A percentile compares a stretch with the other conserved stretches of the same genome.
These are phyloP conservation scores for Pterocarpus macrocarpus DNA, from an alignment of 306 rosid genomes.

Conservation along the genomic window DNA sequence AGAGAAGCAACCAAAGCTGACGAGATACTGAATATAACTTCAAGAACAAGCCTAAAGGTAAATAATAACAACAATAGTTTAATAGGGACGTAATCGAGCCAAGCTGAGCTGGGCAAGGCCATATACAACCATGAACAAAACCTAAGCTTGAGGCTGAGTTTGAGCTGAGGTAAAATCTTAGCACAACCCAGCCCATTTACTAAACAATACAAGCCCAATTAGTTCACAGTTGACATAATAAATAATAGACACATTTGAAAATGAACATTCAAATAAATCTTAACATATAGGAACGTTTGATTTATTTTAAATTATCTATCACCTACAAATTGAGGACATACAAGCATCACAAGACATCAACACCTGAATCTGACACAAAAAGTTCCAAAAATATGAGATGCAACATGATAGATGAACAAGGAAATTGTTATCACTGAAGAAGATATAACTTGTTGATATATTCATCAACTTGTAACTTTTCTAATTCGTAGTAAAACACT, in stretches of 20 bases:
- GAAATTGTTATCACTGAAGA: neutral
- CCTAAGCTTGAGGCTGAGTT: neutral
- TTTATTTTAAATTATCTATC: constrained; percentile 22
- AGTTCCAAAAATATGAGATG: constrained; percentile 25
- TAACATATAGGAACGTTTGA: neutral
- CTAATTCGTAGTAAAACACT: neutral
- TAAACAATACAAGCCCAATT: neutral
- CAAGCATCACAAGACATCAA: constrained; percentile 1
- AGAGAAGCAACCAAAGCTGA: constrained; percentile 33
- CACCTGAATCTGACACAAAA: constrained; percentile 9
- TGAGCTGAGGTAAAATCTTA: constrained; percentile 20
- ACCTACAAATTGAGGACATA: constrained; percentile 6
- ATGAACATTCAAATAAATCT: neutral
- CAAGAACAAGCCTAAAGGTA: constrained; percentile 34
- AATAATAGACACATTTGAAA: neutral
- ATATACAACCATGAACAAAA: constrained; percentile 9
- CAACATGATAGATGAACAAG: neutral
- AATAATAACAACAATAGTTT: constrained; percentile 25
- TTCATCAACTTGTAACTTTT: neutral
- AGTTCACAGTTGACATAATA: neutral
- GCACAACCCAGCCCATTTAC: constrained; percentile 18
- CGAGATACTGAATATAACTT: constrained; percentile 30
- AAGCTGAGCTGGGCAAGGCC: neutral
- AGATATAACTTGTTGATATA: constrained; percentile 7
- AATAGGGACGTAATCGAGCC: constrained; percentile 6